Evolutionary conservation across 192 early-diverging fungal genomes (phyloP), one percentile per base, ranked within the genome.

Genomic region (Lunasporangiospora selenospora): DNA sequence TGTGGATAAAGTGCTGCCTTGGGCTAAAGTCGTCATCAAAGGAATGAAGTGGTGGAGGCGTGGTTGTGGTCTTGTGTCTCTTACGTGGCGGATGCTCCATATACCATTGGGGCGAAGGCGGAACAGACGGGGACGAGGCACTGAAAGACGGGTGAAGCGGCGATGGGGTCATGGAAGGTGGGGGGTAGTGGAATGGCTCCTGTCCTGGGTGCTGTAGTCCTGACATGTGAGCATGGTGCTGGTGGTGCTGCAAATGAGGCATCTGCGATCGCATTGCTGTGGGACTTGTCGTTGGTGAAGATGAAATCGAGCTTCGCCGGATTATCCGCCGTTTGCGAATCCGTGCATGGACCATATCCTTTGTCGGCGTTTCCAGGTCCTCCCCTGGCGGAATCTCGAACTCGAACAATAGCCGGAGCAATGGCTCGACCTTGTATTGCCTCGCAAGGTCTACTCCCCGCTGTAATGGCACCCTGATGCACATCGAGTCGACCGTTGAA

Each of bases 401-500:
- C 33, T 95, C 91, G 16, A 96, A 75, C 18, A 97, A 64, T 0
- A 92, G 90, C 16, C 81, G 60, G 41, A 98, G 76, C 23, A 83
- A 57, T 4, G 80, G 67, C 39, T 85, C 79, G 3, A 95, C 91
- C 8, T 77, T 76, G 63, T 91, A 96, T 46, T 89, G 87, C 53
- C 81, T 53, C 21, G 94, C 91, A 0, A 98, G 69, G 53, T 90
- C 83, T 24, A 90, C 85, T 19, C 90, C 92, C 18, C 85, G 80
- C 48, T 85, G 79, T 67, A 88, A 89, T 7, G 95, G 95, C 30
- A 97, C 83, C 91, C 91, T 92, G 42, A 34, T 38, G 30, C 11
- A 27, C 6, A 47, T 6, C 33, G 18, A 23, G 13, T 36, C 7
- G n/a, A 18, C 32, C 24, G 36, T 46, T 31, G 15, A 32, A 13